Evolutionary conservation across 2,329 filamentous ascomycete genomes (phyloP).

Genomic region (Claviceps sorghi): DNA sequence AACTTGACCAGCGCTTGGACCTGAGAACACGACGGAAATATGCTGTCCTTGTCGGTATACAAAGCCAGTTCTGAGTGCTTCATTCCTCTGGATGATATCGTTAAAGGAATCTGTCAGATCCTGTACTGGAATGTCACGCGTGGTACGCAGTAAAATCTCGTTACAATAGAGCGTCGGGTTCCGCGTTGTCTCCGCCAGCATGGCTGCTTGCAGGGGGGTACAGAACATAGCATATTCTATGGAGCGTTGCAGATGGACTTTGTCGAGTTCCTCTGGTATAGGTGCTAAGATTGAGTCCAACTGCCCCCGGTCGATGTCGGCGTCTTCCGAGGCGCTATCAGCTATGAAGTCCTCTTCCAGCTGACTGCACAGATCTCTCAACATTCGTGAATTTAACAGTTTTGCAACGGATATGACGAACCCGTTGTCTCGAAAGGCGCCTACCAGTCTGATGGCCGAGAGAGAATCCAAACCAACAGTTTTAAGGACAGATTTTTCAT

Average conservation of each 20-base stretch:
- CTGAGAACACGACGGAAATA: constrained; percentile 44
- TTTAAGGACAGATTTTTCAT: constrained; percentile 28
- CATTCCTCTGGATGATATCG: constrained; percentile 38
- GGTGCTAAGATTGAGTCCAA: neutral
- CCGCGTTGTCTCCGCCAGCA: constrained; percentile 60
- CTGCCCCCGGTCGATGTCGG: neutral
- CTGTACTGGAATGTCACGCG: constrained; percentile 17
- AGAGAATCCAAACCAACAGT: constrained; percentile 51
- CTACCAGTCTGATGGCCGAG: constrained; percentile 37
- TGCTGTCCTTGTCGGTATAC: constrained; percentile 27
- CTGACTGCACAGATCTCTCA: constrained; percentile 16
- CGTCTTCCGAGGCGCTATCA: neutral
- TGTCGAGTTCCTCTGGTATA: neutral
- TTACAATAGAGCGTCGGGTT: constrained; percentile 59
- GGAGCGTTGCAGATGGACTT: neutral
- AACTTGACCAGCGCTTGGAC: constrained; percentile 25
- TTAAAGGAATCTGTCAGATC: constrained; percentile 35
- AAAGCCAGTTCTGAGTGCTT: constrained; percentile 64
- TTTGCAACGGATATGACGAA: constrained; percentile 42
- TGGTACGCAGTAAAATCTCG: constrained; percentile 51
- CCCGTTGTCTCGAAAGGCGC: constrained; percentile 43
- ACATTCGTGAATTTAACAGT: constrained; percentile 42
- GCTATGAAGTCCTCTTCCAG: neutral
- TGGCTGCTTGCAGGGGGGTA: constrained; percentile 61
- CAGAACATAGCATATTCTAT: constrained; percentile 31